These are phyloP conservation scores for Scalesia atractyloides DNA, from an alignment of 129 eudicot species.

Conservation along the genomic window DNA sequence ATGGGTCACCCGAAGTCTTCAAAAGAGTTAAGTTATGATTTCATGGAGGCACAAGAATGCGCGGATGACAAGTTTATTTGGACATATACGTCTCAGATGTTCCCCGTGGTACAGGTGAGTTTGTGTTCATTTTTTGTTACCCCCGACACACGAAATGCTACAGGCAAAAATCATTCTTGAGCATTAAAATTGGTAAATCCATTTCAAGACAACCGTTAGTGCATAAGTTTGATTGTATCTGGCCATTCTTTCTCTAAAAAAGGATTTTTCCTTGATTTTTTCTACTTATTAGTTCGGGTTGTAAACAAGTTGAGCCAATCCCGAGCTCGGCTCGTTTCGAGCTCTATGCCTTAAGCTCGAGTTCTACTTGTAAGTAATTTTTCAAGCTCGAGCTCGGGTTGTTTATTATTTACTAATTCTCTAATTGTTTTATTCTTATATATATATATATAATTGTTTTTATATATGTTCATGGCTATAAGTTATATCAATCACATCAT, in stretches of 20 bases:
- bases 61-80: constrained; percentile 66
- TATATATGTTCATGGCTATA: too few relatives aligned
- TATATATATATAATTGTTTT: too few relatives aligned
- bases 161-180: not conserved
- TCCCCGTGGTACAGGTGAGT: constrained; percentile 72
- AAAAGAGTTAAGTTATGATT: constrained; percentile 34
- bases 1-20: constrained; percentile 60
- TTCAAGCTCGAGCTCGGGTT: too few relatives aligned
- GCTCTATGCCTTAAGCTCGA: too few relatives aligned
- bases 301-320: too few relatives aligned
- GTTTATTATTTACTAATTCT: too few relatives aligned
- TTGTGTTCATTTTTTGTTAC: not conserved
- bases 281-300: not conserved
- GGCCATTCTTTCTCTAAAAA: not conserved
- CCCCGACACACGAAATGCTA: constrained; percentile 3
- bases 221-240: not conserved
- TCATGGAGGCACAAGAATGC: constrained; percentile 33
- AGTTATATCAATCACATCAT: too few relatives aligned
- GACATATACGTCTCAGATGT: constrained; percentile 70
- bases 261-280: not conserved
- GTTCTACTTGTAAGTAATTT: too few relatives aligned
- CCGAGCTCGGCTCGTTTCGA: too few relatives aligned
- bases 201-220: not conserved
- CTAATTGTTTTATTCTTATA: too few relatives aligned
- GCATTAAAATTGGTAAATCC: not conserved